Evolutionary conservation across 2,329 filamentous ascomycete species (phyloP), one percentile per base, ranked within the genome.

Genomic region (Aspergillus sp.): DNA sequence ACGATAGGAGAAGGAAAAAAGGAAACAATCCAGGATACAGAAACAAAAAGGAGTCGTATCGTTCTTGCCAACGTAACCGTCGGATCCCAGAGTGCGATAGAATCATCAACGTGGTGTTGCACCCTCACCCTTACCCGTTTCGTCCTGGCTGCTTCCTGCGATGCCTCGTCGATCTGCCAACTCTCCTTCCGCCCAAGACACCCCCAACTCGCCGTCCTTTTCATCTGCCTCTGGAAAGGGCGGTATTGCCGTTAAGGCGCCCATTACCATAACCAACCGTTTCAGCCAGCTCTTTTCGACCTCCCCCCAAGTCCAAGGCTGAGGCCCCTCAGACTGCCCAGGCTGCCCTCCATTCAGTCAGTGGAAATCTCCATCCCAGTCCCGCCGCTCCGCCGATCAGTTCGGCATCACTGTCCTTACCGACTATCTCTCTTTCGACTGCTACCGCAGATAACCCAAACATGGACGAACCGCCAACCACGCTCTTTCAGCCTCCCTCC

Each of bases 371-470:
- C 62, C 71, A 52, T 58, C 62, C 57, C 64, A 67, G 40, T 74
- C 79, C 40, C 77, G 48, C 56, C 30, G 54, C 82, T 33, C 77
- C 79, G 45, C 78, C 82, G 49, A 85, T 89, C 59, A 83, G 82
- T 51, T 79, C 82, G 45, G 78, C 89, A 34, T 84, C 86, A 46
- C 72, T 90, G 51, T 87, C 88, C 38, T 74, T 96, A 58, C 91
- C 91, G 33, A 91, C 86, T 42, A 96, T 97, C 61, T 95, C 89
- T 34, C 78, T 97, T 45, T 95, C 91, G 9, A 90, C 89, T 34
- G 88, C 88, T 39, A 87, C 83, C 28, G 85, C 82, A 50, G 86
- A 88, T 57, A 93, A 75, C 69, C 79, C 82, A 64, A 84, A 79
- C 58, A 80, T 81, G 65, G 86, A 95, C 57, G 79, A 86, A 56